Evolutionary conservation across 2,329 filamentous ascomycete species (phyloP), one percentile per base, ranked within the genome.

Genomic region (Alternaria novae-zelandiae): DNA sequence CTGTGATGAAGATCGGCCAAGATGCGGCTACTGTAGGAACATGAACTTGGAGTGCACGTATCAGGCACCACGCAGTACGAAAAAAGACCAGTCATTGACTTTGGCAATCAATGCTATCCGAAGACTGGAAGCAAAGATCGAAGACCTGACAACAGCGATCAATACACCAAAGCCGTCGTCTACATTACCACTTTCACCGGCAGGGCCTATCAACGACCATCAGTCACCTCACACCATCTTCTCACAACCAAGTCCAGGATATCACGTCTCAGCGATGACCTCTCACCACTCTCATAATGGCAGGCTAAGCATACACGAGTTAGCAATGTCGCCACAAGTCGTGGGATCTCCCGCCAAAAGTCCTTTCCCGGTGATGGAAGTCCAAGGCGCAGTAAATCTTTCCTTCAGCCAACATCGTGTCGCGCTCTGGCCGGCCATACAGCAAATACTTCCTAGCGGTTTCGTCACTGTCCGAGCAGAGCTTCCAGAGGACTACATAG

Each of bases 21-120:
- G 68, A 51, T 87, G 85, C 66, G 84, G 84, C 28, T 80, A 86
- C 53, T 87, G 85, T 74, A 83, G 82, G 66, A 74, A 78, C 13
- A 80, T 83, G 47, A 83, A 82, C 8, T 64, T 85, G 30, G 82
- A 85, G 17, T 87, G 85, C 72, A 80, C 81, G 46, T 87, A 86
- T 69, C 84, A 84, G 64, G 83, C 86, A 69, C 83, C 84, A 61
- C 85, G 85, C 68, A 80, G 83, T 12, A 86, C 85, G 41, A 86
- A 86, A 66, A 86, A 84, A 56, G 85, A 87, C 61, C 83, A 86
- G 57, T 86, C 85, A 4, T 82, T 87, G 71, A 81, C 82, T 25
- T 82, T 86, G 71, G 85, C 86, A 28, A 86, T 86, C 74, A 86
- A 85, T 68, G 85, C 85, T 11, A 81, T 87, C 23, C 81, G 84